Evolutionary conservation across 75 land plant species (phyloP).

Genomic region (Sequoia sempervirens): DNA sequence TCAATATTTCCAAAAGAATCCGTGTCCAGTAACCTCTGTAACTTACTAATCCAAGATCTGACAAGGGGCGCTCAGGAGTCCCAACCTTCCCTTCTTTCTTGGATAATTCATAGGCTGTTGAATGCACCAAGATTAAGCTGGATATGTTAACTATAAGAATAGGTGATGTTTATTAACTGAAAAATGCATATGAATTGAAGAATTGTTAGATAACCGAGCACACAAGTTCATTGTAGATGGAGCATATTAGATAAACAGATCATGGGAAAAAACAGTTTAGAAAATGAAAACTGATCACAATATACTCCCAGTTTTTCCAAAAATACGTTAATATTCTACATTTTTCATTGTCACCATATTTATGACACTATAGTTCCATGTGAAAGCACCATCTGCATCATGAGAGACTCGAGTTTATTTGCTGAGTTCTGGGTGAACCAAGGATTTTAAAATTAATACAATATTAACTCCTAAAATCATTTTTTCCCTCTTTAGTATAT

Average conservation of each 20-base stretch:
- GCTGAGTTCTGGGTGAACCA: not conserved
- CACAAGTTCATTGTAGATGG: not conserved
- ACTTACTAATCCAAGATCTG: constrained; percentile 88
- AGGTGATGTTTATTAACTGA: not conserved
- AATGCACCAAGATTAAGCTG: not conserved
- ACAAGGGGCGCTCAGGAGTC: constrained; percentile 94
- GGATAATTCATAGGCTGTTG: constrained; percentile 89
- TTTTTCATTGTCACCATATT: not conserved
- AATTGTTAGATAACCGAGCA: not conserved
- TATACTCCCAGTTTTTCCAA: too few relatives aligned
- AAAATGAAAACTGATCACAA: too few relatives aligned
- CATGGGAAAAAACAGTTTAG: too few relatives aligned
- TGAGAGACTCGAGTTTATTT: not conserved
- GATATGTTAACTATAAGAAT: not conserved
- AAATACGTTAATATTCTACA: not conserved
- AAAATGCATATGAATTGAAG: not conserved
- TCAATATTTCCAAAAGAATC: constrained; percentile 84
- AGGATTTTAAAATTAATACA: not conserved
- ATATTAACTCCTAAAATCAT: not conserved
- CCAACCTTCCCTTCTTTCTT: constrained; percentile 98
- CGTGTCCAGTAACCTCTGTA: constrained; percentile 98
- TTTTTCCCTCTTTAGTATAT: not conserved
- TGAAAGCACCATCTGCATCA: not conserved
- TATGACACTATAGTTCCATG: not conserved
- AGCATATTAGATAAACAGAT: too few relatives aligned